A percentile compares a stretch with the other conserved stretches of the same genome.
phyloP scores from a whole-genome alignment of 2,329 filamentous ascomycete species.

The Fonsecaea nubica region DNA sequence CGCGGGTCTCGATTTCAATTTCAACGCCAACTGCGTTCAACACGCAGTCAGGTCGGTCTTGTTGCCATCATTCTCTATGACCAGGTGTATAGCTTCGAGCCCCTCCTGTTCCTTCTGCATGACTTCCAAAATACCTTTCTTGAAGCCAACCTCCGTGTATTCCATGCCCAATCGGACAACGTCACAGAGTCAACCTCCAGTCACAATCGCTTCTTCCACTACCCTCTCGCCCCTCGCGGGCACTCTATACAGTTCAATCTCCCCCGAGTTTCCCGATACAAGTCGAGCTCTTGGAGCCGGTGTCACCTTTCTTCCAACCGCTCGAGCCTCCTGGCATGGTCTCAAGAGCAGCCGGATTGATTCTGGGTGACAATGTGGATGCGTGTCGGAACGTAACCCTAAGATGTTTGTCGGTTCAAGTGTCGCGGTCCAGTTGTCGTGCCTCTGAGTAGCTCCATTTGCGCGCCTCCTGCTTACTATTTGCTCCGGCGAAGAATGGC shows the following conservation, averaged over 20 bases:
- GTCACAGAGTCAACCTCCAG: constrained; percentile 26
- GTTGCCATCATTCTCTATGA: constrained; percentile 9
- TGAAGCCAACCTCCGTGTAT: constrained; percentile 24
- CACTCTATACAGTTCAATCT: constrained; percentile 71
- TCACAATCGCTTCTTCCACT: constrained; percentile 41
- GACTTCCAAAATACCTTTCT: constrained; percentile 22
- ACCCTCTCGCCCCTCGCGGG: constrained; percentile 48
- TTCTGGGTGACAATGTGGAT: constrained; percentile 59
- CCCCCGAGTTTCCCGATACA: constrained; percentile 78
- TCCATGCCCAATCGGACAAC: constrained; percentile 12
- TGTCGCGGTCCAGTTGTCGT: constrained; percentile 74
- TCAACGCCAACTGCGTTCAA: neutral
- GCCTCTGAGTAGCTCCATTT: constrained; percentile 68
- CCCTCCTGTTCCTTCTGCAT: constrained; percentile 16
- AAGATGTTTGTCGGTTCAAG: constrained; percentile 76
- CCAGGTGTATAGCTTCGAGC: constrained; percentile 10
- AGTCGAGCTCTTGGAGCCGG: constrained; percentile 63
- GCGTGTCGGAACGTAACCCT: constrained; percentile 96
- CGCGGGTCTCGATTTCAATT: neutral
- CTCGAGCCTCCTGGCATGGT: constrained; percentile 66
- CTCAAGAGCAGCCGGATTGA: constrained; percentile 51
- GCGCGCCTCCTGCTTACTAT: constrained; percentile 42
- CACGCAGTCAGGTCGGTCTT: neutral
- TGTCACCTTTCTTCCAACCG: constrained; percentile 54
- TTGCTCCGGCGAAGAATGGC: constrained; percentile 43